These are phyloP conservation scores for Trichoderma asperelloides DNA, from an alignment of 495 filamentous ascomycete genomes.

Conservation along the genomic window DNA sequence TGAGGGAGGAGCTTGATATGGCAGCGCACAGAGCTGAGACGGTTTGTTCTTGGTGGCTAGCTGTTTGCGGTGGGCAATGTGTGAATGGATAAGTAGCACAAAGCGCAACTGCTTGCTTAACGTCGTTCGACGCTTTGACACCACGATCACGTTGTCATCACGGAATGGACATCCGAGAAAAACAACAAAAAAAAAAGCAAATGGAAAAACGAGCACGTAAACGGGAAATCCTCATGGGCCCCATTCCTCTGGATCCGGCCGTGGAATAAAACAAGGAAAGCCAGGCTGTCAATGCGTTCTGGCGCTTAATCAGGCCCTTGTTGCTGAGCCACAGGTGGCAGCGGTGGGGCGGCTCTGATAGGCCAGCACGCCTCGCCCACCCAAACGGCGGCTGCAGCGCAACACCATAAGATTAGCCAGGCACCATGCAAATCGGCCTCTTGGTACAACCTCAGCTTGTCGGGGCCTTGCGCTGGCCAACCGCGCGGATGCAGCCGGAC, in stretches of 20 bases:
- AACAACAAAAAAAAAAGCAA: not conserved
- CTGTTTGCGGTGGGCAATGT: too few species aligned
- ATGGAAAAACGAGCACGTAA: not conserved
- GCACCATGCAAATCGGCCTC: not conserved
- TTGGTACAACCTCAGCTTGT: not conserved
- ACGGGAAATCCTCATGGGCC: too few species aligned
- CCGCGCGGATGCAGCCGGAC: not conserved
- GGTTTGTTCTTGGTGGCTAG: too few species aligned
- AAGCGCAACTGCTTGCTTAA: too few species aligned
- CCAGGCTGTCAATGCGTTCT: not conserved
- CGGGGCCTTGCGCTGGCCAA: not conserved
- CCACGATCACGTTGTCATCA: not conserved
- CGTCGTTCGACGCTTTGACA: not conserved
- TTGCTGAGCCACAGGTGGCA: not conserved
- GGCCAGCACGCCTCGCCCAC: not conserved
- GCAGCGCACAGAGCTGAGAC: too few species aligned
- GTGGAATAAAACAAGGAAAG: not conserved
- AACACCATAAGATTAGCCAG: not conserved
- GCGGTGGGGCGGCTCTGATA: not conserved
- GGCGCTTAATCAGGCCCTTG: not conserved
- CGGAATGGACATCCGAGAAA: not conserved
- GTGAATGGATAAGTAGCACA: too few species aligned
- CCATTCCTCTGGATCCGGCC: too few species aligned
- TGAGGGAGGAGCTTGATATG: too few species aligned
- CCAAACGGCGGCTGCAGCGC: not conserved